Base-by-base conservation (phyloP, 2,329 filamentous ascomycete species). In the Cladosporium sp. region DNA sequence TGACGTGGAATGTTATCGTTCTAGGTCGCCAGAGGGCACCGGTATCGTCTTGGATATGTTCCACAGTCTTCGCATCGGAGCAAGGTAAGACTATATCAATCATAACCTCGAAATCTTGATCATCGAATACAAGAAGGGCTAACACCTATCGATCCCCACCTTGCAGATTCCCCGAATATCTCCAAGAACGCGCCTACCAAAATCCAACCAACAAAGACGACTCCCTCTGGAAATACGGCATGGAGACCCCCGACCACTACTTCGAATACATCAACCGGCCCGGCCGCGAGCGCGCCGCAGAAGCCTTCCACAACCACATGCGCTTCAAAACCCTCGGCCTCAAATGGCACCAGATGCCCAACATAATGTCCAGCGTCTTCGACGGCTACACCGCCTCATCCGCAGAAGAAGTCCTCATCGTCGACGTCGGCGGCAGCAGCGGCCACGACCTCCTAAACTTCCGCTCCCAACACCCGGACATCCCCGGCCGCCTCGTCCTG, bases 381-480 rank as follows among this genome's bases (percentile, higher is more conserved):
- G 60, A 34, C 14, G 49, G 18, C 25, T 30, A 39, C 30, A 32
- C 57, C 26, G 51, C 26, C 5, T 21, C 26, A 5, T 39, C 32
- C 5, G n/a, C 61, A 7, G 66, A 69, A 28, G 63, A 68, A 4
- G 68, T 69, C 6, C 51, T 72, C n/a, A 43, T 74, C 2, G 70
- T 74, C 28, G 72, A 74, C 63, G 66, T 73, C 2, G 72, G 71
- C 18, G 72, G 72, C 49, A 68, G 68, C 43, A 61, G 62, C 23
- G 72, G 72, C 7, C 67, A 68, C 13, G 71, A 74, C 21, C 67
- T 73, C 43, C 25, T 65, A 10, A 64, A 64, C 8, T 68, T 73
- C 34, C 67, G 56, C 39, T 58, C 65, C 34, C 30, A 43, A 5
- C 63, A 67, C 23, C 67, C 69, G 3, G 61, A 69, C 39, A 32